Base-by-base conservation (phyloP, 2,329 filamentous ascomycete genomes). In the Diaporthe sp. region DNA sequence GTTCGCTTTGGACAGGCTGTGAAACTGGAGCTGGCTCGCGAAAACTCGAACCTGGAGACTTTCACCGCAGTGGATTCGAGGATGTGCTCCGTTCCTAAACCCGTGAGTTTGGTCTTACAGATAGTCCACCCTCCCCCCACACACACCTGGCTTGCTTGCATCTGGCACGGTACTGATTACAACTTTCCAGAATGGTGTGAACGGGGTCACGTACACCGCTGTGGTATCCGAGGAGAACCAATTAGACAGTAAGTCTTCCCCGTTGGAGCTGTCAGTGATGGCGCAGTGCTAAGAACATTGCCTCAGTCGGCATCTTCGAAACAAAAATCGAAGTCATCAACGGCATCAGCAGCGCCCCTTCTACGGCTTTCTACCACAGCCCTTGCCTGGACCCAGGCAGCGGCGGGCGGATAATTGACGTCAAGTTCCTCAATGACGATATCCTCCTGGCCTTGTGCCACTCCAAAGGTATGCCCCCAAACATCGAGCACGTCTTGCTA, bases 341-440 rank as follows among this genome's bases (percentile, higher is more conserved):
- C 69, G 90, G 90, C 51, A 89, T 92, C 73, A 93, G 89, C 77
- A 85, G 85, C 71, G 81, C 82, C 47, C 78, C 83, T 4, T 78
- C 81, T 1, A 84, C 84, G 2, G 80, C 81, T 25, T 32, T 70
- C 22, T 61, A 70, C 53, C 22, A 15, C 30, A 39, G 17, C 27
- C 47, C 27, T 32, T 51, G 44, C 32, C 9, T 71, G 12, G 56
- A 71, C 6, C 47, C 70, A 19, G 19, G 35, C 17, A 58, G 39
- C 30, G 44, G 19, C 8, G 83, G 83, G 15, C 83, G 81, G n/a
- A 82, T 92, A 22, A 81, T 90, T 27, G 92, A 95, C 79, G 81
- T 93, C 19, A 92, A 92, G 79, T 94, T 95, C 78, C 86, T 94
- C 56, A 87, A 93, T 78, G 90, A 93, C 72, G 82, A 86, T 17